Conservation (phyloP, 371 early-diverging fungal genomes). For the Mucor ambiguus region DNA sequence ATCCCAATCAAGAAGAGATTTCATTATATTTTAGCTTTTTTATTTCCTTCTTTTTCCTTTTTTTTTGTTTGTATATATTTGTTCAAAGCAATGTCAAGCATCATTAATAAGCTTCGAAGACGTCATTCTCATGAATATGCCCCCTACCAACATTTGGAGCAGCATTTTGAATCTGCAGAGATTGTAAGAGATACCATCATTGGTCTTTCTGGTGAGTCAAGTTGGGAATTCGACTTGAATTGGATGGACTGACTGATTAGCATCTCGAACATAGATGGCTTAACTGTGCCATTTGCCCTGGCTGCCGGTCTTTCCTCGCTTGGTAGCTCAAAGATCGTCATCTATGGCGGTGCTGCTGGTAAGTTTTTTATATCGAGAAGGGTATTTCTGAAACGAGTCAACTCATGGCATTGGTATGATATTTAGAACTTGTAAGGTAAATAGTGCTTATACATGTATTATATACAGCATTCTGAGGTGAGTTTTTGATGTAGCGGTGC, state of each 20-base stretch:
- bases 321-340: slow-evolving; percentile 61
- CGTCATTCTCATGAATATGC: slow-evolving; percentile 42
- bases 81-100: slow-evolving; percentile 22
- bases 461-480: background rate
- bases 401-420: background rate
- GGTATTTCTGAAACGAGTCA: background rate
- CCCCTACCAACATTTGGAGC: slow-evolving; percentile 55
- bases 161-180: slow-evolving; percentile 71
- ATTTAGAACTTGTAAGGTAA: slow-evolving; percentile 49
- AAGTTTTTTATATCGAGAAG: background rate
- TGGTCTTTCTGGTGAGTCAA: slow-evolving; percentile 60
- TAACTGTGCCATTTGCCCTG: slow-evolving; percentile 80
- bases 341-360: slow-evolving; percentile 74
- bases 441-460: background rate
- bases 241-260: too few relatives aligned
- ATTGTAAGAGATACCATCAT: slow-evolving; percentile 70
- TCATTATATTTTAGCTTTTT: background rate
- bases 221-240: background rate
- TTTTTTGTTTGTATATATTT: slow-evolving; percentile 7
- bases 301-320: slow-evolving; percentile 74
- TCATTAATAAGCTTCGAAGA: slow-evolving; percentile 39
- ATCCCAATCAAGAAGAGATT: background rate
- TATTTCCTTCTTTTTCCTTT: background rate
- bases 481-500: slow-evolving; percentile 33
- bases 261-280: slow-evolving; percentile 51